A percentile compares a stretch with the other conserved stretches of the same genome.
Conservation (phyloP, 208 protist species). For the Leishmania major region DNA sequence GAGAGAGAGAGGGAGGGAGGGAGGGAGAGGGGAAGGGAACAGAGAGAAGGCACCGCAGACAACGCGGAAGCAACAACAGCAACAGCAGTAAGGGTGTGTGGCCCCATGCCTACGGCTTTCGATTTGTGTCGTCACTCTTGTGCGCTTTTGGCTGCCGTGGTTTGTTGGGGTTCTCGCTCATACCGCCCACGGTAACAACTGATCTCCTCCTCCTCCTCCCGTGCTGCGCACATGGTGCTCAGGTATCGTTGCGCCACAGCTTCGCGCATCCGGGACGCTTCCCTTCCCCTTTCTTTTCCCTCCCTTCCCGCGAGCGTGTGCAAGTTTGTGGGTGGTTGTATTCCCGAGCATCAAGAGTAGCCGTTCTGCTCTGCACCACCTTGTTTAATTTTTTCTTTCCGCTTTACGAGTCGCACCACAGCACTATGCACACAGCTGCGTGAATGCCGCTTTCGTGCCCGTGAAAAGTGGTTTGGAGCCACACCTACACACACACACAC, state of each 20-base stretch:
- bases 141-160: not conserved
- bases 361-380: not conserved
- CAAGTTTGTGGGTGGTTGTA: not conserved
- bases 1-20: too few species aligned
- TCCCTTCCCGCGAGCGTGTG: not conserved
- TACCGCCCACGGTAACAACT: not conserved
- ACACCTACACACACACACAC: not conserved
- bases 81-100: not conserved
- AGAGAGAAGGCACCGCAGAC: not conserved
- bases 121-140: not conserved
- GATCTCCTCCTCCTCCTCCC: not conserved
- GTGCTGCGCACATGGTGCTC: not conserved
- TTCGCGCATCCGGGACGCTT: not conserved
- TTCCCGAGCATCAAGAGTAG: not conserved
- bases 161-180: not conserved
- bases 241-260: not conserved
- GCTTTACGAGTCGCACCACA: not conserved
- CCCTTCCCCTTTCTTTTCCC: not conserved
- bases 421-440: constrained; percentile 1
- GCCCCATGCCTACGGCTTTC: not conserved
- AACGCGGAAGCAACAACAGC: not conserved
- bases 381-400: not conserved
- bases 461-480: not conserved
- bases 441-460: not conserved
- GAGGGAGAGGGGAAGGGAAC: too few species aligned